phyloP scores from a whole-genome alignment of 164 flowering plant species.

The Vitis cinerea region DNA sequence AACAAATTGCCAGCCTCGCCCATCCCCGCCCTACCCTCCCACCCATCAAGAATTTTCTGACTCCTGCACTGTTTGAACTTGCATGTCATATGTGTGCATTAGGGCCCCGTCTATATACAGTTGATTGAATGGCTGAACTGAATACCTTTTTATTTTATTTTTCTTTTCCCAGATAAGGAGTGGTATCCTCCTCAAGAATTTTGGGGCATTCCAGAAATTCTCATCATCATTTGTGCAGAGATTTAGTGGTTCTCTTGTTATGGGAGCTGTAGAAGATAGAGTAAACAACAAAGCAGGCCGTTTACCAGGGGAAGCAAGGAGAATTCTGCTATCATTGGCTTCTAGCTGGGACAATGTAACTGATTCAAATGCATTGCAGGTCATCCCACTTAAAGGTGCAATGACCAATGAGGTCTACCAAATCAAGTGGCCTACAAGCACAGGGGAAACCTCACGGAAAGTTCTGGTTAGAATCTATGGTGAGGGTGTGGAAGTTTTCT shows the following conservation, averaged over 20 bases:
- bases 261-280: constrained; percentile 26
- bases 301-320: constrained; percentile 57
- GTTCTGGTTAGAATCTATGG: constrained; percentile 80
- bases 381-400: constrained; percentile 74
- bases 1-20: too few species aligned
- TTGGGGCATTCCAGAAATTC: neutral
- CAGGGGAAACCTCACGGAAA: constrained; percentile 37
- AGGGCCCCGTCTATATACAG: too few species aligned
- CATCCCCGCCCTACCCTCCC: too few species aligned
- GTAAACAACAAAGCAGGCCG: constrained; percentile 16
- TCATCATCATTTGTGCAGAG: neutral
- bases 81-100: too few species aligned
- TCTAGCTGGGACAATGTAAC: constrained; percentile 57
- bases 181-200: neutral
- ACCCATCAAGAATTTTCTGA: too few species aligned
- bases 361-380: constrained; percentile 52
- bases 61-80: too few species aligned
- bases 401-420: constrained; percentile 87
- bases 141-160: neutral
- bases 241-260: constrained; percentile 5
- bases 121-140: neutral
- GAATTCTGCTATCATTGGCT: constrained; percentile 51
- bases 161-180: neutral
- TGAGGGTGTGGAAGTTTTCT: constrained; percentile 80
- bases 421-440: constrained; percentile 62